Conservation (phyloP, 495 filamentous ascomycete genomes). For the Tuber magnatum region DNA sequence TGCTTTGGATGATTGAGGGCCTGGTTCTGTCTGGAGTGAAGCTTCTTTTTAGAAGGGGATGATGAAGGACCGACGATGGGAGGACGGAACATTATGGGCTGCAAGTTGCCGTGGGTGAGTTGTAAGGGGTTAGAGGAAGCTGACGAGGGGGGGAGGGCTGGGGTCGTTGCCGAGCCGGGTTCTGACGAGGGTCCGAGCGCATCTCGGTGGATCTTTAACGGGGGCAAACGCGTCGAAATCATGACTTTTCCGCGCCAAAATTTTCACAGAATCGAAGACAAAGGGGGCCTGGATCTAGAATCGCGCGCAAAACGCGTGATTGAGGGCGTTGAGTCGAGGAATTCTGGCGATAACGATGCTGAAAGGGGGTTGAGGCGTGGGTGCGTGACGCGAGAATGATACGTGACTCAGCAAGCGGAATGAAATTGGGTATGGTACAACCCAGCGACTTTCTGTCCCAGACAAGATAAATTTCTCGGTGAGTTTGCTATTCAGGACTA, state of each 20-base stretch:
- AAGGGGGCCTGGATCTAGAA: slow-evolving; percentile 22
- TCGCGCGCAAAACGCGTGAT: slow-evolving; percentile 36
- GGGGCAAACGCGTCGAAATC: slow-evolving; percentile 35
- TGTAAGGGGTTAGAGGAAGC: slow-evolving; percentile 40
- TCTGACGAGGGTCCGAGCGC: slow-evolving; percentile 37
- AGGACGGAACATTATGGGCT: slow-evolving; percentile 41
- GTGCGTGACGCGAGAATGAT: slow-evolving; percentile 29
- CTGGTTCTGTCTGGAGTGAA: slow-evolving; percentile 34
- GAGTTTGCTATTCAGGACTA: slow-evolving; percentile 30
- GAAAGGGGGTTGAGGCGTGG: slow-evolving; percentile 20
- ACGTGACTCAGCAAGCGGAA: slow-evolving; percentile 27
- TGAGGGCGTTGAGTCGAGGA: slow-evolving; percentile 13
- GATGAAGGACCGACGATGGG: slow-evolving; percentile 43
- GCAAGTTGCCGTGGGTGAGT: slow-evolving; percentile 34
- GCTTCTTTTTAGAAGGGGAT: slow-evolving; percentile 43
- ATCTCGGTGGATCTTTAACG: slow-evolving; percentile 41
- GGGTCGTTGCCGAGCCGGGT: slow-evolving; percentile 37
- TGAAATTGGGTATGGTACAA: slow-evolving; percentile 18
- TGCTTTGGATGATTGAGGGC: slow-evolving; percentile 28
- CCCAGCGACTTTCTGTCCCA: slow-evolving; percentile 36
- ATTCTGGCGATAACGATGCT: slow-evolving; percentile 20
- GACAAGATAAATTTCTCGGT: slow-evolving; percentile 22
- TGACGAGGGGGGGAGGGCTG: slow-evolving; percentile 38
- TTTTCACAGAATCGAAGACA: slow-evolving; percentile 23
- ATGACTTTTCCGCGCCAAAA: slow-evolving; percentile 28